These are phyloP conservation scores for Pichia ethanolica DNA, from an alignment of 805 yeast species.

Conservation along the genomic window DNA sequence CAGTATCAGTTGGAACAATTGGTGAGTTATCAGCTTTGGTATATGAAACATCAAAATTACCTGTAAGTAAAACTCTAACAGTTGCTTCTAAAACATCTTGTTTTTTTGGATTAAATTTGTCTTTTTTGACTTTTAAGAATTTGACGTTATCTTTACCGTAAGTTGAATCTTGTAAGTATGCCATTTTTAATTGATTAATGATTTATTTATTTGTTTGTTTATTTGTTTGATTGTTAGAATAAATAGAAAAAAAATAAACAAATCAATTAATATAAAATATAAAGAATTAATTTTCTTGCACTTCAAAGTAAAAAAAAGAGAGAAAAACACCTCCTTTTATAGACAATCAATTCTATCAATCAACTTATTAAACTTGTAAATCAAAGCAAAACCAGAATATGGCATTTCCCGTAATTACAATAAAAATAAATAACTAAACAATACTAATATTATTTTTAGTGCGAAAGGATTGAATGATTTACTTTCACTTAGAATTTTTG, in stretches of 20 bases:
- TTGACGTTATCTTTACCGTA: conserved; percentile 94
- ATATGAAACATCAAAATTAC: conserved; percentile 73
- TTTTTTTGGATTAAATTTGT: conserved; percentile 58
- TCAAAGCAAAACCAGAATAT: too few relatives aligned
- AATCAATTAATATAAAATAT: too few relatives aligned
- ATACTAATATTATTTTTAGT: too few relatives aligned
- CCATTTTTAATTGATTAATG: conserved; percentile 14
- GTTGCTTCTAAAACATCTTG: conserved; percentile 86
- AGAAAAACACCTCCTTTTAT: neutral
- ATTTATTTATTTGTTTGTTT: neutral
- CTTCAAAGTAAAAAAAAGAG: neutral
- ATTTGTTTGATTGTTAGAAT: neutral
- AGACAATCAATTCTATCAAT: too few relatives aligned
- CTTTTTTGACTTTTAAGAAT: conserved; percentile 80
- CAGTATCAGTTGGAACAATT: conserved; percentile 93
- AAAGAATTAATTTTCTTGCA: too few relatives aligned
- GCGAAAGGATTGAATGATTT: too few relatives aligned
- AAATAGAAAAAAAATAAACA: too few relatives aligned
- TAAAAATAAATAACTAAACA: too few relatives aligned
- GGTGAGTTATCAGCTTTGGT: conserved; percentile 82
- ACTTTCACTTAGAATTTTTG: too few relatives aligned
- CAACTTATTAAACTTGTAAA: too few relatives aligned
- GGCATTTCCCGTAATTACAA: too few relatives aligned
- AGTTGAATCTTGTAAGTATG: conserved; percentile 39
- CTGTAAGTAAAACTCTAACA: conserved; percentile 66